Conservation (phyloP, 2,329 filamentous ascomycete species). For the Coniella lustricola region DNA sequence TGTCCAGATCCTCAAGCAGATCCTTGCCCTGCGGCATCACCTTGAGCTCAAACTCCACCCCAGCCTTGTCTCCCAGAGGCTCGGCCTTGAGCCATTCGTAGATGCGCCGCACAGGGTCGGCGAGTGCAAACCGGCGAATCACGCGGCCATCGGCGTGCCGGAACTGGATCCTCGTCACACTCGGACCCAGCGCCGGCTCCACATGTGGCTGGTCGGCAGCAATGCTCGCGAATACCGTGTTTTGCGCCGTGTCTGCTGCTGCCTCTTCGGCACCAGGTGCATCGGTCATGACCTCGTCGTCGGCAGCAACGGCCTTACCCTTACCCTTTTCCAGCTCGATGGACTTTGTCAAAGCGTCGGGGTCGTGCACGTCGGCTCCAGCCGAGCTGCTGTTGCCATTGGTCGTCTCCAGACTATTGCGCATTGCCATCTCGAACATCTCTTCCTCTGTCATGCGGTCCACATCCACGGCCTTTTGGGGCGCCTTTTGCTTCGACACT, state of each 20-base stretch:
- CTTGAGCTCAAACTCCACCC: constrained; percentile 79
- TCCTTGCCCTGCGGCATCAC: constrained; percentile 73
- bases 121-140: constrained; percentile 74
- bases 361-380: constrained; percentile 55
- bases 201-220: constrained; percentile 64
- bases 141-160: constrained; percentile 76
- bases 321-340: constrained; percentile 45
- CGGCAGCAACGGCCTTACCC: constrained; percentile 33
- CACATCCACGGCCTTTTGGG: constrained; percentile 61
- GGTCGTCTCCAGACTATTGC: constrained; percentile 68
- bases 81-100: constrained; percentile 96
- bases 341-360: constrained; percentile 78
- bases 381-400: constrained; percentile 30
- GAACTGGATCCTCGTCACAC: constrained; percentile 81
- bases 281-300: constrained; percentile 29
- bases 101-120: constrained; percentile 72
- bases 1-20: constrained; percentile 66
- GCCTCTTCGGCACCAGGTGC: constrained; percentile 22
- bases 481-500: constrained; percentile 70
- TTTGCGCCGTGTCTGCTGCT: constrained; percentile 20
- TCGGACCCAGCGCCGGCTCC: constrained; percentile 67
- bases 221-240: constrained; percentile 60
- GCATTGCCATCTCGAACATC: constrained; percentile 88
- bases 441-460: constrained; percentile 93
- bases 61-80: constrained; percentile 72